These are phyloP conservation scores for Hypoxylon sp. DNA, from an alignment of 2,329 filamentous ascomycete genomes.

Conservation along the genomic window DNA sequence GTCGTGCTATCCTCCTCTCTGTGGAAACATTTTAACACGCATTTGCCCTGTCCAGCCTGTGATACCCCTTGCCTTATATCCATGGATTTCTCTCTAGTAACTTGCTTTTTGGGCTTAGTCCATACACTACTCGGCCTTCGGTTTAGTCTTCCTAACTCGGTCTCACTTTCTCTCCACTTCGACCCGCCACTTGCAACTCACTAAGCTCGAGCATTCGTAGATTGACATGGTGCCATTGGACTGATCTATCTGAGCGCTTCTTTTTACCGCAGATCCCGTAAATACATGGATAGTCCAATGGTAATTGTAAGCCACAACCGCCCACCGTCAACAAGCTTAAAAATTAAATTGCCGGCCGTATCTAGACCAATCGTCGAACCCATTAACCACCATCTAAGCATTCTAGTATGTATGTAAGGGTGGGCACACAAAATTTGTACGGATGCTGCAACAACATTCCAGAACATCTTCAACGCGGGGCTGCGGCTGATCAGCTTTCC, in stretches of 20 bases:
- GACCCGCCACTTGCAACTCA: slow-evolving; percentile 12
- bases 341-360: slow-evolving; percentile 28
- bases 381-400: neutral
- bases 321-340: slow-evolving; percentile 31
- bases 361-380: slow-evolving; percentile 30
- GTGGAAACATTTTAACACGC: slow-evolving; percentile 18
- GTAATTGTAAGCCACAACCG: slow-evolving; percentile 32
- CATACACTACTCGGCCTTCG: slow-evolving; percentile 5
- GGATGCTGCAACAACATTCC: slow-evolving; percentile 1
- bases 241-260: slow-evolving; percentile 16
- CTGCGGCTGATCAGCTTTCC: slow-evolving; percentile 29
- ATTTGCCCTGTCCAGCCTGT: neutral
- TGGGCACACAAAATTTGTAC: neutral
- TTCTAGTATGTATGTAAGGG: neutral
- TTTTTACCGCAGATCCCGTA: slow-evolving; percentile 10
- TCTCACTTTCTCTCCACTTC: slow-evolving; percentile 1
- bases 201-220: neutral
- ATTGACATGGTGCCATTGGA: slow-evolving; percentile 7
- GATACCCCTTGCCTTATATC: slow-evolving; percentile 20
- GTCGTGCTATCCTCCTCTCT: slow-evolving; percentile 12
- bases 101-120: slow-evolving; percentile 5
- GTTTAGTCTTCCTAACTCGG: slow-evolving; percentile 14
- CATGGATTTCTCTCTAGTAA: slow-evolving; percentile 14
- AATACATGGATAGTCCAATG: slow-evolving; percentile 15
- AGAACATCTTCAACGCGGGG: slow-evolving; percentile 13